A percentile compares a stretch with the other conserved stretches of the same genome.
These are phyloP conservation scores for Camelina laxa DNA, from an alignment of 345 rosid species.

Conservation along the genomic window DNA sequence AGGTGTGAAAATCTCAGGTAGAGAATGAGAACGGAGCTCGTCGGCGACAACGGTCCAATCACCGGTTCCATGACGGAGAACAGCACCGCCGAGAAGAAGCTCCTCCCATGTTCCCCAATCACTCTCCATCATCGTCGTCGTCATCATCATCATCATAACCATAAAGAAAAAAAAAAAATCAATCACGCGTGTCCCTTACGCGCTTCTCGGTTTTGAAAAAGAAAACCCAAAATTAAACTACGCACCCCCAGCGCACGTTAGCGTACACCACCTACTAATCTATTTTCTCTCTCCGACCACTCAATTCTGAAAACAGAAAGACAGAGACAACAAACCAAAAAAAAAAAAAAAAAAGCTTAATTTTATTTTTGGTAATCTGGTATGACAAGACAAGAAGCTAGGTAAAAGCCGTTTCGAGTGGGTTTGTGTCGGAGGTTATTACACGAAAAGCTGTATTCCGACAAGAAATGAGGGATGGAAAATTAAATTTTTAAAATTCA, in stretches of 20 bases:
- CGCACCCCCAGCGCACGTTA: constrained; percentile 43
- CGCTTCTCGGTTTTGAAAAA: constrained; percentile 32
- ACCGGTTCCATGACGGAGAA: constrained; percentile 82
- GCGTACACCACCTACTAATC: constrained; percentile 12
- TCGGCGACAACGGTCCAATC: constrained; percentile 77
- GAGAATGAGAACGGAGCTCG: constrained; percentile 77
- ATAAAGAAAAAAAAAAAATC: not conserved
- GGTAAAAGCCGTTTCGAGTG: constrained; percentile 9
- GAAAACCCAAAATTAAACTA: constrained; percentile 27
- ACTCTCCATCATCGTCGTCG: constrained; percentile 42
- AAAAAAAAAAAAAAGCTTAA: not conserved
- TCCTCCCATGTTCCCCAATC: constrained; percentile 96
- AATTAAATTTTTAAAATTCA: not conserved
- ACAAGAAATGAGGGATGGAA: constrained; percentile 1
- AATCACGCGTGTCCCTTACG: constrained; percentile 41
- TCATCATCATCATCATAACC: constrained; percentile 34
- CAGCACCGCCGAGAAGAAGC: constrained; percentile 83
- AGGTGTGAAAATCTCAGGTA: constrained; percentile 60
- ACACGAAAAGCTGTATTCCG: constrained; percentile 42
- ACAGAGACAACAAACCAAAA: constrained; percentile 21
- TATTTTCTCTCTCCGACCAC: constrained; percentile 26
- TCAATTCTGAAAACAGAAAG: not conserved
- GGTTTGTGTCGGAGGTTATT: constrained; percentile 35
- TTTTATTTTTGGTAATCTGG: not conserved
- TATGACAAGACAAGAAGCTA: constrained; percentile 20